Evolutionary conservation across 1,284 basidiomycete species (phyloP).

Genomic region (Cryptococcus jaspeensis): DNA sequence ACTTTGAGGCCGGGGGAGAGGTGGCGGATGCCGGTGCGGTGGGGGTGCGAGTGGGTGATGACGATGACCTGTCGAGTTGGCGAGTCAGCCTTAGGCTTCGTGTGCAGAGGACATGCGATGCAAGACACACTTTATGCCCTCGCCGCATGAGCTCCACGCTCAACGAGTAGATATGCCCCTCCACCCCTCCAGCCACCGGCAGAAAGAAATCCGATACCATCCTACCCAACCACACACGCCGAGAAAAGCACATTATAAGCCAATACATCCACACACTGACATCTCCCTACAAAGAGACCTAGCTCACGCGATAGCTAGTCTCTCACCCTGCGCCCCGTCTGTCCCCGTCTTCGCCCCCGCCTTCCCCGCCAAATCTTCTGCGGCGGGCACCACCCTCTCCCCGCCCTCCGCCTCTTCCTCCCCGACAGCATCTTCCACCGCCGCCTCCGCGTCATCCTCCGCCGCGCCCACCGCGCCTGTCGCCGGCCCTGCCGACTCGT

Average conservation of each 20-base stretch:
- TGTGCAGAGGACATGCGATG: neutral
- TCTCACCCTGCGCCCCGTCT: slow-evolving; percentile 6
- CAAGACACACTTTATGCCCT: slow-evolving; percentile 72
- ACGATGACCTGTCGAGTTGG: slow-evolving; percentile 70
- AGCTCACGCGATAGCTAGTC: slow-evolving; percentile 32
- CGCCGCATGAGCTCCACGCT: slow-evolving; percentile 75
- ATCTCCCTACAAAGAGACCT: neutral
- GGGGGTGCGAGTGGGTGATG: slow-evolving; percentile 88
- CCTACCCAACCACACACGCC: slow-evolving; percentile 25
- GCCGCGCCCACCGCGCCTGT: slow-evolving; percentile 1
- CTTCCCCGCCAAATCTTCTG: neutral
- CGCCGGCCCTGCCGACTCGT: slow-evolving; percentile 3
- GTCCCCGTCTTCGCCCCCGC: neutral
- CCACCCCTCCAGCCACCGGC: slow-evolving; percentile 91
- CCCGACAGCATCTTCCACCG: slow-evolving; percentile 14
- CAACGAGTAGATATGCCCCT: slow-evolving; percentile 93
- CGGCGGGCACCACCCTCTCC: neutral
- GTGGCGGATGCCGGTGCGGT: slow-evolving; percentile 85
- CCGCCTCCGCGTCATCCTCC: slow-evolving; percentile 15
- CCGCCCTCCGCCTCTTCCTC: slow-evolving; percentile 14
- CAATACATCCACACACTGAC: slow-evolving; percentile 11
- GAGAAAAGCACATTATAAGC: slow-evolving; percentile 16
- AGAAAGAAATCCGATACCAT: slow-evolving; percentile 99
- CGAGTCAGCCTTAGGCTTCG: neutral
- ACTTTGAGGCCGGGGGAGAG: slow-evolving; percentile 82